A percentile compares a stretch with the other conserved stretches of the same genome.
Evolutionary conservation across 495 filamentous ascomycete species (phyloP).

Genomic region (Choiromyces venosus): DNA sequence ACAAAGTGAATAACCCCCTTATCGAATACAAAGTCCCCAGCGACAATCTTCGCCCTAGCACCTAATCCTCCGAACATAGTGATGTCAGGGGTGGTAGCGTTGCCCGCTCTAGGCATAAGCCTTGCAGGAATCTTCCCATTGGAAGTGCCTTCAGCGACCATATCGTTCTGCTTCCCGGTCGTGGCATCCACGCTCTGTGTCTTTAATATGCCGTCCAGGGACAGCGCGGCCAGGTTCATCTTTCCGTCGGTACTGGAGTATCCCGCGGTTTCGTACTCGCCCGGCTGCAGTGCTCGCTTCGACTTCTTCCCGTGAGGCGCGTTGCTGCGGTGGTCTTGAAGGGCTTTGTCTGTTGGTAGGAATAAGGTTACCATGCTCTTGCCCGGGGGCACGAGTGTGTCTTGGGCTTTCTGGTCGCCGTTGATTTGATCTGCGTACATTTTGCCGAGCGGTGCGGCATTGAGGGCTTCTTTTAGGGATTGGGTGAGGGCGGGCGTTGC

Average conservation of each 20-base stretch:
- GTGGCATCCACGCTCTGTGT: not conserved
- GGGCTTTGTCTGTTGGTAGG: not conserved
- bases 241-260: not conserved
- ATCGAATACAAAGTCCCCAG: not conserved
- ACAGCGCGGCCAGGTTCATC: not conserved
- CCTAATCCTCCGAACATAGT: not conserved
- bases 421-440: not conserved
- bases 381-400: not conserved
- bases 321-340: not conserved
- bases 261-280: not conserved
- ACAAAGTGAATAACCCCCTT: not conserved
- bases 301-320: not conserved
- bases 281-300: not conserved
- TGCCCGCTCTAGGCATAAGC: not conserved
- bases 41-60: not conserved
- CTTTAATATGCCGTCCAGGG: not conserved
- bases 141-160: not conserved
- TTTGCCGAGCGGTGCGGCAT: not conserved
- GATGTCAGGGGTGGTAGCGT: not conserved
- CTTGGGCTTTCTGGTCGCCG: not conserved
- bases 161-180: not conserved
- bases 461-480: not conserved
- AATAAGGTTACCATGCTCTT: not conserved
- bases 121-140: not conserved
- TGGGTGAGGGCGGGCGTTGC: not conserved